Evolutionary conservation across 495 filamentous ascomycete genomes (phyloP).

Genomic region (Sporormia fimetaria): DNA sequence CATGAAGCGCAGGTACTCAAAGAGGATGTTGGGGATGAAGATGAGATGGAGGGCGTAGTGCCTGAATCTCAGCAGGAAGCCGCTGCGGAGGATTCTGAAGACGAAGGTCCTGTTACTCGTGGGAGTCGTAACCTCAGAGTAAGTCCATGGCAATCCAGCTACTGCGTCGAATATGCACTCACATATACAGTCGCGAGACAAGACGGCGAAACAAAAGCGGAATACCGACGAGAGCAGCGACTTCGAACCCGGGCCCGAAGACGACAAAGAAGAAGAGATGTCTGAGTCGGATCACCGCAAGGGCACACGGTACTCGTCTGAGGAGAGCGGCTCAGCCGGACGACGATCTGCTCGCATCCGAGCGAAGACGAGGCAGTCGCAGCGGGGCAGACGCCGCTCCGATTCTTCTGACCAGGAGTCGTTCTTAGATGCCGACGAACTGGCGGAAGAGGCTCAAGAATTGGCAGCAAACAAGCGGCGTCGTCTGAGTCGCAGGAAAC

Average conservation of each 20-base stretch:
- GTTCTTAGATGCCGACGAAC: slow-evolving; percentile 35
- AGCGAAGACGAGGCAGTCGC: slow-evolving; percentile 37
- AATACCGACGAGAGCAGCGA: slow-evolving; percentile 63
- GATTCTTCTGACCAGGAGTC: slow-evolving; percentile 38
- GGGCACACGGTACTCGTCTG: slow-evolving; percentile 32
- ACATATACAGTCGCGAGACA: slow-evolving; percentile 16
- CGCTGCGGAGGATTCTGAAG: slow-evolving; percentile 35
- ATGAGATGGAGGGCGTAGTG: slow-evolving; percentile 19
- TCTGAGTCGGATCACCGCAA: slow-evolving; percentile 41
- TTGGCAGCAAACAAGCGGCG: slow-evolving; percentile 53
- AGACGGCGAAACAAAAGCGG: slow-evolving; percentile 33
- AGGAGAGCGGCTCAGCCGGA: slow-evolving; percentile 29
- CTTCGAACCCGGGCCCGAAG: slow-evolving; percentile 64
- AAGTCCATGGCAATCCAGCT: slow-evolving; percentile 2
- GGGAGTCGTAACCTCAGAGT: slow-evolving; percentile 30
- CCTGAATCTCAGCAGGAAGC: slow-evolving; percentile 32
- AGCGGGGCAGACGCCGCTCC: slow-evolving; percentile 42
- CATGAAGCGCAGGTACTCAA: slow-evolving; percentile 15
- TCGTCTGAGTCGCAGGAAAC: slow-evolving; percentile 15
- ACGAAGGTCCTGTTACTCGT: slow-evolving; percentile 41
- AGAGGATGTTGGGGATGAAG: slow-evolving; percentile 9
- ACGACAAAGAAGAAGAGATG: slow-evolving; percentile 51
- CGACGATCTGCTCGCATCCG: slow-evolving; percentile 41
- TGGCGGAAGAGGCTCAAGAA: slow-evolving; percentile 51
- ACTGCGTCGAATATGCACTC: neutral